Evolutionary conservation across 768 basidiomycete species (phyloP).

Genomic region (Phallus indusiatus): DNA sequence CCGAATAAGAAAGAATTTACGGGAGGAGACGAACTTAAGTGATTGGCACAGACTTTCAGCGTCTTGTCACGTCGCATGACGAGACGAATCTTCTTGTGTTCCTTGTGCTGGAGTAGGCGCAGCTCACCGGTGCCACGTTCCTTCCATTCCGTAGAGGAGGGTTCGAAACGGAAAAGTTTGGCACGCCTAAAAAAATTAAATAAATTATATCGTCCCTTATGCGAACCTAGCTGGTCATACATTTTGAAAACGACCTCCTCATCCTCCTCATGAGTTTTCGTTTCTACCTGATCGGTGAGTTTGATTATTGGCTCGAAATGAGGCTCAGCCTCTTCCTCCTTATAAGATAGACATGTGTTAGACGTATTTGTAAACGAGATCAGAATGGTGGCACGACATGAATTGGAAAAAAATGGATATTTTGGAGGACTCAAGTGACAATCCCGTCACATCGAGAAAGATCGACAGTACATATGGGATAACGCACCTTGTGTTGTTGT

Average conservation of each 20-base stretch:
- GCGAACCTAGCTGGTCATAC: constrained; percentile 20
- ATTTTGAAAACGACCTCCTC: constrained; percentile 94
- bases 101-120: constrained; percentile 82
- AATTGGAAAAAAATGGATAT: not conserved
- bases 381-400: not conserved
- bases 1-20: not conserved
- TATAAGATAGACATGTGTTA: constrained; percentile 11
- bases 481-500: constrained; percentile 5
- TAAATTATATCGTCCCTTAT: not conserved
- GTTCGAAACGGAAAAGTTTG: constrained; percentile 94
- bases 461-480: not conserved
- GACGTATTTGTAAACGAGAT: too few relatives aligned
- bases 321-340: constrained; percentile 74
- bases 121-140: constrained; percentile 96
- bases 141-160: constrained; percentile 82
- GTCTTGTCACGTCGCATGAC: constrained; percentile 99
- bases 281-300: constrained; percentile 92
- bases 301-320: constrained; percentile 96
- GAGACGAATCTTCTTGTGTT: constrained; percentile 83
- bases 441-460: constrained; percentile 1
- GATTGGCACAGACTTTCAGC: constrained; percentile 98
- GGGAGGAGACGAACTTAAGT: constrained; percentile 53
- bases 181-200: constrained; percentile 61
- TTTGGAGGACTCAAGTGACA: not conserved
- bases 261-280: constrained; percentile 91